A percentile compares a stretch with the other conserved stretches of the same genome.
Conservation (phyloP, 2,329 filamentous ascomycete species). For the Xylaria sp. region DNA sequence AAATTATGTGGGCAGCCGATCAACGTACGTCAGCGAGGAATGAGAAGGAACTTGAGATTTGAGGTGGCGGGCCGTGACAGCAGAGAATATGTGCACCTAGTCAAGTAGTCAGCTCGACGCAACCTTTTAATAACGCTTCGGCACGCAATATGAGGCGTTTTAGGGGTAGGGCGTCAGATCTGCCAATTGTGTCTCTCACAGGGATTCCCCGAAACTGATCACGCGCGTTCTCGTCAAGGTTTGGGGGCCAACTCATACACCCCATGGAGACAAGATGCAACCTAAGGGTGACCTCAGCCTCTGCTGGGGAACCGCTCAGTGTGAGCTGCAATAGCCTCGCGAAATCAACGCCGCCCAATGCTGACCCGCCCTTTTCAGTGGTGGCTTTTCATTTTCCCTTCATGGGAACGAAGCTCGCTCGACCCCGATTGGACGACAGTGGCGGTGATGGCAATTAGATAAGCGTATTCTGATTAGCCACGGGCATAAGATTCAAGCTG, state of each 20-base stretch:
- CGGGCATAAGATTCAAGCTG: not conserved
- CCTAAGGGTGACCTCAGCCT: constrained; percentile 37
- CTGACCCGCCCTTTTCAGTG: constrained; percentile 10
- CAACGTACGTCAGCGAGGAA: constrained; percentile 12
- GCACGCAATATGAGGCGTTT: constrained; percentile 14
- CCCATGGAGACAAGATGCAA: constrained; percentile 30
- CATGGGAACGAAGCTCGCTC: constrained; percentile 3
- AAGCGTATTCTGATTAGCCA: constrained; percentile 7
- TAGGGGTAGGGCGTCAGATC: constrained; percentile 33
- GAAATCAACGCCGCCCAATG: constrained; percentile 12
- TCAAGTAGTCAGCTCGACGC: constrained; percentile 28
- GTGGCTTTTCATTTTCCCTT: constrained; percentile 6
- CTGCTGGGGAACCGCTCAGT: constrained; percentile 21
- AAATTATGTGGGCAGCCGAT: constrained; percentile 2
- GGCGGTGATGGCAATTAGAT: constrained; percentile 10
- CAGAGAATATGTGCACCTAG: not conserved
- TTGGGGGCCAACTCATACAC: constrained; percentile 30
- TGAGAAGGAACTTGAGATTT: constrained; percentile 19
- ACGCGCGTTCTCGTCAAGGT: constrained; percentile 31
- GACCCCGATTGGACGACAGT: constrained; percentile 6
- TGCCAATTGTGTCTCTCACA: constrained; percentile 29
- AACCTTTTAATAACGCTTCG: constrained; percentile 19
- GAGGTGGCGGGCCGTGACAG: constrained; percentile 10
- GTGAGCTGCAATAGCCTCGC: constrained; percentile 17
- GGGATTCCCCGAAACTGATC: constrained; percentile 35